These are phyloP conservation scores for Phtheirospermum japonicum DNA, from an alignment of 257 asterid species.

Conservation along the genomic window DNA sequence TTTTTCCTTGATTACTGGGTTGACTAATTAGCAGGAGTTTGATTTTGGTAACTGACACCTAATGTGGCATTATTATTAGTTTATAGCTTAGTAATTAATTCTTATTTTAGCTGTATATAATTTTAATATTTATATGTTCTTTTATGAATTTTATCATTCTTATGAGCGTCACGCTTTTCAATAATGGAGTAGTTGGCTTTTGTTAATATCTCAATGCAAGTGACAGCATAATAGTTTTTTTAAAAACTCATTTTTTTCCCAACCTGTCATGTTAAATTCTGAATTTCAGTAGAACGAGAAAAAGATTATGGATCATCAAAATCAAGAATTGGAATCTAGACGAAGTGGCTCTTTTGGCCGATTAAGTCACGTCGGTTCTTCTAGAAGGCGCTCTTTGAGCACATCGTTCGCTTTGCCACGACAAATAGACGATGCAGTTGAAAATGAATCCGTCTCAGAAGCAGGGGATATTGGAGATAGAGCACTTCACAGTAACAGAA, in stretches of 20 bases:
- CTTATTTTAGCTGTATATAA: too few relatives aligned
- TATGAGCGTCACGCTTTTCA: too few relatives aligned
- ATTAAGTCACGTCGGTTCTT: constrained; percentile 42
- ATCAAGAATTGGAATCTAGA: constrained; percentile 35
- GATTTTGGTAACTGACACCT: too few relatives aligned
- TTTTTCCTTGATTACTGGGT: too few relatives aligned
- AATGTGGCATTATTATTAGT: too few relatives aligned
- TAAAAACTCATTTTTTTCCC: background rate
- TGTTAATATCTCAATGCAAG: background rate
- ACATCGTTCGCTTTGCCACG: constrained; percentile 30
- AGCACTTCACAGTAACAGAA: constrained; percentile 57
- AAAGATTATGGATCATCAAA: constrained; percentile 43
- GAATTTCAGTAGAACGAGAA: constrained; percentile 17
- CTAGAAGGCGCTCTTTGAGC: constrained; percentile 48
- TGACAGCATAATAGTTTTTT: background rate
- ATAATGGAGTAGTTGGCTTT: constrained; percentile 18
- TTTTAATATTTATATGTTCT: too few relatives aligned
- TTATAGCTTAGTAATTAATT: too few relatives aligned
- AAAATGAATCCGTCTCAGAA: constrained; percentile 66
- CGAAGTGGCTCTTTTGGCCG: constrained; percentile 43
- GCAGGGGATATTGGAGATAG: constrained; percentile 96
- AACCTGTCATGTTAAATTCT: background rate
- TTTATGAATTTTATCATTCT: too few relatives aligned
- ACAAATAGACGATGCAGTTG: constrained; percentile 40
- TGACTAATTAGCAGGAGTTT: too few relatives aligned